Evolutionary conservation across 2,329 filamentous ascomycete genomes (phyloP).

Genomic region (Neofusicoccum ribis): DNA sequence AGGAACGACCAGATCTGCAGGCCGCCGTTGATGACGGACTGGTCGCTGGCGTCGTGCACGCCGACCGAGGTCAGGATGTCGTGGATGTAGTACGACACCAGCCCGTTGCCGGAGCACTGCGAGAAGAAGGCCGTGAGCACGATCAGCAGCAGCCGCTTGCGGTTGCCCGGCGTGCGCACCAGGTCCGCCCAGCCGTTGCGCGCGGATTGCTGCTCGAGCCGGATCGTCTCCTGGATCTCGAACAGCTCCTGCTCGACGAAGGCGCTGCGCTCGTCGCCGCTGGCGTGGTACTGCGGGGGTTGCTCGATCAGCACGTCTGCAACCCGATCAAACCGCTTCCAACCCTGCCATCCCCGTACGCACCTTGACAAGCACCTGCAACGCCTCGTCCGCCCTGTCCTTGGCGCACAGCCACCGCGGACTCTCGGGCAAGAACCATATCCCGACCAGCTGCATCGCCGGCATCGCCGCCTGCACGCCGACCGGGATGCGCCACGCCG

Average conservation of each 20-base stretch:
- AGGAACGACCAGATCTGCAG: slow-evolving; percentile 23
- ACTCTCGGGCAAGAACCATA: slow-evolving; percentile 51
- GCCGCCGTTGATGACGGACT: slow-evolving; percentile 12
- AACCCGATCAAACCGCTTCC: no score
- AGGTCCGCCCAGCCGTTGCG: slow-evolving; percentile 58
- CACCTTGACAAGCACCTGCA: slow-evolving; percentile 55
- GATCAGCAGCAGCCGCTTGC: slow-evolving; percentile 53
- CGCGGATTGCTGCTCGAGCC: slow-evolving; percentile 50
- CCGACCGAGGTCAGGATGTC: slow-evolving; percentile 13
- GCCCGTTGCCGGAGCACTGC: slow-evolving; percentile 14
- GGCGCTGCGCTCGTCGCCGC: slow-evolving; percentile 50
- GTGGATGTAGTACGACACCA: slow-evolving; percentile 16
- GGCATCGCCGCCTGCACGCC: slow-evolving; percentile 27
- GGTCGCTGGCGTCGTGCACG: neutral
- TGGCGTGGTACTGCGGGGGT: slow-evolving; percentile 44
- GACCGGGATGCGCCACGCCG: slow-evolving; percentile 23
- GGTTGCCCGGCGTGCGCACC: slow-evolving; percentile 49
- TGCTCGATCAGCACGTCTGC: slow-evolving; percentile 24
- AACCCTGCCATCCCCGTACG: no score
- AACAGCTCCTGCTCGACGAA: slow-evolving; percentile 59
- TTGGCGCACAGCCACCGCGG: slow-evolving; percentile 50
- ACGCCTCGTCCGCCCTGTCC: slow-evolving; percentile 29
- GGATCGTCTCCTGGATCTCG: slow-evolving; percentile 54
- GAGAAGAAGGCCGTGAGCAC: slow-evolving; percentile 52
- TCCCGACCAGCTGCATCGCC: slow-evolving; percentile 41